Base-by-base conservation (phyloP, 1,139 yeast species). In the Pichia cactophila region DNA sequence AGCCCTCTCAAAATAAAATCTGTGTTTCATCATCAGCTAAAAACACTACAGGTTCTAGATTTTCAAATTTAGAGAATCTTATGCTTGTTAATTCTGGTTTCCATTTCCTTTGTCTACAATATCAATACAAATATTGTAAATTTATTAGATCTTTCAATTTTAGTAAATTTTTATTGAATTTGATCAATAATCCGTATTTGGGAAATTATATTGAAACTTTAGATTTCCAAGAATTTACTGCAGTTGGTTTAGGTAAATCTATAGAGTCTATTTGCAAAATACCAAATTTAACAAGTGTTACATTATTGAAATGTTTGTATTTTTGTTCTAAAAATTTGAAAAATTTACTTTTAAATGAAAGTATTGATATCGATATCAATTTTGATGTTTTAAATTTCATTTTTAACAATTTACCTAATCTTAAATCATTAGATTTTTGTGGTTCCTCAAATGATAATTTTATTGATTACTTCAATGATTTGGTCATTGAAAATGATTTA, bases 241-340 rank as follows among this genome's bases (percentile, higher is more conserved):
- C 94, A 1, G 83, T 90, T 47, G 97, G 97, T 0, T 72, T 89
- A 47, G 97, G 97, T 4, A 73, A 96, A 55, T 86, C 96, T 0
- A 87, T 87, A 9, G 77, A 85, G 57, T 88, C 88, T 95, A 89
- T 86, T 67, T 83, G 80, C 65, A 95, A 86, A 66, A 89, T 89
- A 57, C 95, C 88, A 66, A 86, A 88, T 86, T 88, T 89, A 42
- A 89, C 96, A 0, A 73, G 83, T 43, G 69, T 72, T 31, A 89
- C 96, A 3, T 80, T 89, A 35, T 64, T 77, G 46, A 70, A 75
- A 37, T 86, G 88, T 49, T 70, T 89, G 40, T 64, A 69, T 47
- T 67, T 80, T 56, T 43, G 50, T 38, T 73, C 79, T n/a, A 86
- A 89, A 0, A 83, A 85, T 56, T 68, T 89, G 48, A 68, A 78